Evolutionary conservation across 306 rosid genomes (phyloP), one percentile per base, ranked within the genome.

Genomic region (Castanea crenata): DNA sequence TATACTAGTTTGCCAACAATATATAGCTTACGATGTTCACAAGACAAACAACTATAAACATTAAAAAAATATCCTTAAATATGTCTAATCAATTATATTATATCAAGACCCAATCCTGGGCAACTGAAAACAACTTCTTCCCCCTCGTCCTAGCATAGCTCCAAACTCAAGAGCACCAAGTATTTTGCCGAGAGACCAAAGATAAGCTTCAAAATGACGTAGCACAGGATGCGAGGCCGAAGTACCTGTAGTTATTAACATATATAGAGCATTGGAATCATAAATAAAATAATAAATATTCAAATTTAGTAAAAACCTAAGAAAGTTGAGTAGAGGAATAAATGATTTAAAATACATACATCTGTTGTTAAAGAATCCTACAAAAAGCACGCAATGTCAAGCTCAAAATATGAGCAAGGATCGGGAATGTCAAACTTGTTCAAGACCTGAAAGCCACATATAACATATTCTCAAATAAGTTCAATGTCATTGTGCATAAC

Each of bases 401-500:
- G 85, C 82, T 95, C 97, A 31, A 90, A 93, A 38, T 82, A 92
- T 71, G 99, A 95, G 93, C 99, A 95, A 0, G 98, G 98, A 87
- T 95, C 97, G 2, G 96, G 85, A 84, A 95, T 91, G 89, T 95
- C 92, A 0, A 93, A 95, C 87, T 92, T 93, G 85, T 78, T 85
- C 35, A 92, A 81, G 46, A 95, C 98, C 98, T 95, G 97, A 80
- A 77, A 79, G 63, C 15, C 29, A 76, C 57, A 75, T 38, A 73
- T 38, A 76, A 54, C 20, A 82, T n/a, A 68, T 19, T 68, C 8
- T 35, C 52, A 35, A 31, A 3, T 35, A 68, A 68, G 72, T 34
- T 18, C 15, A 34, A 4, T 67, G 51, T 16, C 51, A 59, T 23
- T 59, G 27, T 23, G 25, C 23, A 59, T 19, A 62, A 74, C 74